Evolutionary conservation across 2,329 filamentous ascomycete genomes (phyloP).

Genomic region (Neopestalotiopsis rosae): DNA sequence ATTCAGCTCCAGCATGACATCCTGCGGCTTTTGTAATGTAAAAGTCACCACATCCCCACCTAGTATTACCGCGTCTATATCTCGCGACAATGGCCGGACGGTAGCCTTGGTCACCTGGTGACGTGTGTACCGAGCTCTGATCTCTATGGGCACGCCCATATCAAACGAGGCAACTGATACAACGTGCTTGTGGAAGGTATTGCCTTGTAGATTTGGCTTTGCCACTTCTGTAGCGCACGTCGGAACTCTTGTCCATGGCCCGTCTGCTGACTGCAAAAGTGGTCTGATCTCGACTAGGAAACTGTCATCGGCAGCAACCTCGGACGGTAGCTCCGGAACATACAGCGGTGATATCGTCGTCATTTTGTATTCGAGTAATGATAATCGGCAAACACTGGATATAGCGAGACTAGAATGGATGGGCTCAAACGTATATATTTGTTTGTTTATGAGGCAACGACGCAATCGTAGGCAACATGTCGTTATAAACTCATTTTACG

Average conservation of each 20-base stretch:
- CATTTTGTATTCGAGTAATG: neutral
- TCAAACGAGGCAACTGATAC: neutral
- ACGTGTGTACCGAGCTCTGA: neutral
- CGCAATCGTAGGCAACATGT: neutral
- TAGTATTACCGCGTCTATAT: neutral
- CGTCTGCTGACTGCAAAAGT: neutral
- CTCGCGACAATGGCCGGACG: neutral
- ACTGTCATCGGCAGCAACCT: neutral
- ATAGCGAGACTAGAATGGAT: neutral
- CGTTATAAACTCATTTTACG: neutral
- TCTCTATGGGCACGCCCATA: neutral
- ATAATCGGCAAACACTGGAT: too few relatives aligned
- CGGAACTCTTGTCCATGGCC: neutral
- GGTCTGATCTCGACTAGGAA: neutral
- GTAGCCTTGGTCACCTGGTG: neutral
- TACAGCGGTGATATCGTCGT: neutral
- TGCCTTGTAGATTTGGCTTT: neutral
- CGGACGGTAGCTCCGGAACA: neutral
- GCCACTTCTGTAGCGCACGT: neutral
- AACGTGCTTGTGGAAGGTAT: neutral
- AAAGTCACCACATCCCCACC: neutral
- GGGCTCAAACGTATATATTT: too few relatives aligned
- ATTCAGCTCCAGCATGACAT: slow-evolving; percentile 6
- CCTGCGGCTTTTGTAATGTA: neutral
- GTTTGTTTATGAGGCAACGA: too few relatives aligned